Evolutionary conservation across 2,329 filamentous ascomycete species (phyloP), one percentile per base, ranked within the genome.

Genomic region (Lecanosticta acicola): DNA sequence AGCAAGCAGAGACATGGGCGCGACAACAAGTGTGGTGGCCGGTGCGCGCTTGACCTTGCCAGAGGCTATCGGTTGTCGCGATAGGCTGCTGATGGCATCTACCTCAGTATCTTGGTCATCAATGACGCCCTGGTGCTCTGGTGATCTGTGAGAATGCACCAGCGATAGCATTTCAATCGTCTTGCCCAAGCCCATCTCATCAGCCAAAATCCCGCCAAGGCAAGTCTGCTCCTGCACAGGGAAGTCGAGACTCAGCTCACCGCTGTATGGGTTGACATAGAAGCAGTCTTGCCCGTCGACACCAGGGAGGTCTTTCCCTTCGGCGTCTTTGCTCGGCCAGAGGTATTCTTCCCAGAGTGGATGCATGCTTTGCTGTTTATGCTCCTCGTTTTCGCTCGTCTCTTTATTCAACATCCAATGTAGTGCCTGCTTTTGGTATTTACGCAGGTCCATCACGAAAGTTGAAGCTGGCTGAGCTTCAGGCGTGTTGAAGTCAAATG

Each of bases 111-210:
- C 57, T 17, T 54, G 41, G 7, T 62, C 49, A 18, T 45, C 48
- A 33, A 57, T 45, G 2, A 53, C 52, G 9, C 59, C 60, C 42
- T 62, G 47, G 39, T 63, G 61, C 43, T 63, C 60, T 2, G 60
- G 60, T 8, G 81, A 83, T 51, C 79, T 81, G 63, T 97, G 87
- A 0, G 87, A 80, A 64, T 98, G 93, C 3, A 98, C 79, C 40
- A 98, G 72, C 67, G 88, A 93, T 51, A 98, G 79, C 89, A 98
- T 97, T 63, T 98, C 91, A 43, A 98, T 97, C 0, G 93, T 98
- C 71, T 98, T 98, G 26, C 93, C 93, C 1, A 98, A 74, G 38
- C 93, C 93, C 93, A 98, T 98, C 68, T 97, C 86, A 60, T 98
- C 93, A 7, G 93, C 93, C 34, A 98, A 72, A 46, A 98, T 87